phyloP scores from a whole-genome alignment of 208 protist species.

The Phytomonas sp. region DNA sequence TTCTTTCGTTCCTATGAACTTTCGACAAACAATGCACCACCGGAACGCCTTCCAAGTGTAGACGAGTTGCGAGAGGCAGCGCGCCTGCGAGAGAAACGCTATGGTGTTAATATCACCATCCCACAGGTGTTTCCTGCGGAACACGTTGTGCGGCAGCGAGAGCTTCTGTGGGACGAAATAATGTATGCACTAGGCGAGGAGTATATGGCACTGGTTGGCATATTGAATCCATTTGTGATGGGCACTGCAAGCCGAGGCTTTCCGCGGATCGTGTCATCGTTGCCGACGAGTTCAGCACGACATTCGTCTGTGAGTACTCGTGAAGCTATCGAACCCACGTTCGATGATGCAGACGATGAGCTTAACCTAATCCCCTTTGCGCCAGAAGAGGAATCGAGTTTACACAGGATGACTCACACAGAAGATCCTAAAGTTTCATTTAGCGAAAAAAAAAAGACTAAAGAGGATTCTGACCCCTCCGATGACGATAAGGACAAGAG shows the following conservation, averaged over 20 bases:
- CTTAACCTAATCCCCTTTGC: conserved; percentile 9
- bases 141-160: conserved; percentile 56
- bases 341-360: conserved; percentile 2
- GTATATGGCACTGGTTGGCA: conserved; percentile 60
- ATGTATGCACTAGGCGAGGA: conserved; percentile 75
- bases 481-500: background rate
- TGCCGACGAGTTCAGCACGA: conserved; percentile 12
- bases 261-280: conserved; percentile 35
- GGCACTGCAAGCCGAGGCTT: conserved; percentile 25
- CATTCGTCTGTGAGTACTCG: background rate
- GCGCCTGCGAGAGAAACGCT: conserved; percentile 35
- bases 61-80: conserved; percentile 39
- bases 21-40: conserved; percentile 14
- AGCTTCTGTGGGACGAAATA: conserved; percentile 83
- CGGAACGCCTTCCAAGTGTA: conserved; percentile 52
- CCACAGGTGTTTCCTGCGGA: conserved; percentile 75
- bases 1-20: conserved; percentile 71
- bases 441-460: conserved; percentile 8
- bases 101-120: conserved; percentile 50
- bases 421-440: conserved; percentile 4
- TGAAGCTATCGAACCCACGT: background rate
- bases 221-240: conserved; percentile 63
- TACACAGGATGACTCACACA: background rate
- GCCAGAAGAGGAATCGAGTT: conserved; percentile 8
- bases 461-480: background rate